Conservation (phyloP, 495 filamentous ascomycete species). For the Penicillium angulare region DNA sequence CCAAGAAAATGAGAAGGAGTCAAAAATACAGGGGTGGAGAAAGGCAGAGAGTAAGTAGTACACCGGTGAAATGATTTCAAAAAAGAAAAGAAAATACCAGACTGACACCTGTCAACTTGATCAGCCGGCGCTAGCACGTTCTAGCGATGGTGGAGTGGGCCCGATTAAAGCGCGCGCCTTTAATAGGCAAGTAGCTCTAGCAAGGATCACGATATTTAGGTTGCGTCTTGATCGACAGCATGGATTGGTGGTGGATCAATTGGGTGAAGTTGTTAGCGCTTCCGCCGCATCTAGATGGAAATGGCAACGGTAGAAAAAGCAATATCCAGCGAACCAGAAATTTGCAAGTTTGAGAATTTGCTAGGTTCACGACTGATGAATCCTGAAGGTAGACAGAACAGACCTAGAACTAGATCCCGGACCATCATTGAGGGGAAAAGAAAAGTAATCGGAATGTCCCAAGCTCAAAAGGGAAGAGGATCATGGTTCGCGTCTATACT, state of each 20-base stretch:
- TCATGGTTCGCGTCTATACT: slow-evolving; percentile 7
- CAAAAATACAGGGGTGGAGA: background rate
- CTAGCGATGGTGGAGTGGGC: background rate
- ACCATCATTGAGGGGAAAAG: too few species aligned
- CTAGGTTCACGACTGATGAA: background rate
- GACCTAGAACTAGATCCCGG: too few species aligned
- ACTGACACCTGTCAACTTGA: slow-evolving; percentile 29
- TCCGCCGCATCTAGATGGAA: slow-evolving; percentile 26
- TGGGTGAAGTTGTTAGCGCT: slow-evolving; percentile 15
- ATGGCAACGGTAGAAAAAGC: slow-evolving; percentile 20
- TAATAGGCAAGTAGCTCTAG: slow-evolving; percentile 1
- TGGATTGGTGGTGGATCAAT: slow-evolving; percentile 13
- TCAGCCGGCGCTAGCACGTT: slow-evolving; percentile 6
- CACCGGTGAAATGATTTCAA: slow-evolving; percentile 10
- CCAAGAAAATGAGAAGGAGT: too few species aligned
- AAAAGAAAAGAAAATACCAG: slow-evolving; percentile 4
- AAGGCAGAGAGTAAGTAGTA: too few species aligned
- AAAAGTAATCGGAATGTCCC: slow-evolving; percentile 3
- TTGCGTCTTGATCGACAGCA: slow-evolving; percentile 22
- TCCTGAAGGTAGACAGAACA: too few species aligned
- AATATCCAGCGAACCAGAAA: slow-evolving; percentile 2
- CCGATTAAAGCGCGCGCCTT: slow-evolving; percentile 12
- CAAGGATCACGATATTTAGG: slow-evolving; percentile 17
- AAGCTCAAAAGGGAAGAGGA: background rate
- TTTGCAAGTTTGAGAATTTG: background rate